Percentiles rank a stretch among this genome's conserved stretches.
Conservation (phyloP, 345 rosid genomes). For the Atalantia buxifolia region DNA sequence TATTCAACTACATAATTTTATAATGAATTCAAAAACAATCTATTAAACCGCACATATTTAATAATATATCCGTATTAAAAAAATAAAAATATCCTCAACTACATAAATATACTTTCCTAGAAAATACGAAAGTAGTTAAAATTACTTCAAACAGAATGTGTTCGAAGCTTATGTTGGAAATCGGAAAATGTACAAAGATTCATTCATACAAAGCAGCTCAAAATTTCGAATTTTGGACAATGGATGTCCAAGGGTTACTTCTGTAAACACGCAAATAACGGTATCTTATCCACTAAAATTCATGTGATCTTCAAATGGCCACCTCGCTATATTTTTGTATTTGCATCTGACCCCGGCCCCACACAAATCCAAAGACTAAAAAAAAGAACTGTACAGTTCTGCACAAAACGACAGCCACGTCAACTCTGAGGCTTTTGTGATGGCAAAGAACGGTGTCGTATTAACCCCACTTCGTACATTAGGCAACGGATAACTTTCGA, state of each 20-base stretch:
- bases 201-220: background rate
- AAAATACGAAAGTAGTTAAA: too few relatives aligned
- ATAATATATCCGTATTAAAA: too few relatives aligned
- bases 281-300: background rate
- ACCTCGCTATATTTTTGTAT: background rate
- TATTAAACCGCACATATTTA: accelerated
- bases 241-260: background rate
- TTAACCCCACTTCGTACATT: background rate
- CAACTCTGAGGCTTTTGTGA: background rate
- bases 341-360: background rate
- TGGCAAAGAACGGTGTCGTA: background rate
- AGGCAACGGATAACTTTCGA: background rate
- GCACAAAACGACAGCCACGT: background rate
- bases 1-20: accelerated
- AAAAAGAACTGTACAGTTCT: background rate
- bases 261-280: background rate
- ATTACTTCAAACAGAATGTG: too few relatives aligned
- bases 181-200: too few relatives aligned
- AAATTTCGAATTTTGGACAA: background rate
- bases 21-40: too few relatives aligned
- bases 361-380: background rate
- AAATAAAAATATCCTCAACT: too few relatives aligned
- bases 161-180: too few relatives aligned
- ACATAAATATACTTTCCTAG: too few relatives aligned
- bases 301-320: background rate